Evolutionary conservation across 2,329 filamentous ascomycete species (phyloP).

Genomic region (Diatrype stigma): DNA sequence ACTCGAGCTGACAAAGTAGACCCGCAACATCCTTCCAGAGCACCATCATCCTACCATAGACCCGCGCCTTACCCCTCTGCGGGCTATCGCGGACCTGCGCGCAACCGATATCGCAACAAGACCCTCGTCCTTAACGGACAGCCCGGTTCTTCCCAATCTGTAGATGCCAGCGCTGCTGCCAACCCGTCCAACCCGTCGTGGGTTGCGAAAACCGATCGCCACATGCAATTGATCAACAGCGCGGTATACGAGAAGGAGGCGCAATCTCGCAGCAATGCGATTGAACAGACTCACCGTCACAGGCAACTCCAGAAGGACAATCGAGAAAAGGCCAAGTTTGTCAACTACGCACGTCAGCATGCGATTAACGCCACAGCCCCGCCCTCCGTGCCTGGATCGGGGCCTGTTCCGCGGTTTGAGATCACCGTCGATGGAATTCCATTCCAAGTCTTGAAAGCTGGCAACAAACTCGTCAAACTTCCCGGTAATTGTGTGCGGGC

Average conservation of each 20-base stretch:
- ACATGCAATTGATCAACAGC: conserved; percentile 79
- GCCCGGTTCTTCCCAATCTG: conserved; percentile 18
- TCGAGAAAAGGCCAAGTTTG: conserved; percentile 55
- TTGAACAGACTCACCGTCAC: conserved; percentile 63
- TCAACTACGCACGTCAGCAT: conserved; percentile 39
- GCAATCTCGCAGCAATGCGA: conserved; percentile 63
- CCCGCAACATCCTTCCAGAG: conserved; percentile 12
- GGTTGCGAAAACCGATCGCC: conserved; percentile 70
- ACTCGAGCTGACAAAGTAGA: conserved; percentile 6
- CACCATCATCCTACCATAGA: conserved; percentile 21
- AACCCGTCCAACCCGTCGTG: conserved; percentile 46
- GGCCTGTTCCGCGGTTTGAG: conserved; percentile 47
- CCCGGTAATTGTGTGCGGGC: conserved; percentile 52
- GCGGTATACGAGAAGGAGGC: conserved; percentile 72
- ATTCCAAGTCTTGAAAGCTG: conserved; percentile 70
- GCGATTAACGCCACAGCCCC: conserved; percentile 18
- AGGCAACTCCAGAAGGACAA: conserved; percentile 51
- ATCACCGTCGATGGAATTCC: conserved; percentile 67
- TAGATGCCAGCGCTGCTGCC: conserved; percentile 25
- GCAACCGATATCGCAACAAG: conserved; percentile 23
- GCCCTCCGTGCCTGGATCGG: conserved; percentile 26
- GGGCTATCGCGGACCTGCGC: conserved; percentile 15
- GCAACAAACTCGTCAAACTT: conserved; percentile 75
- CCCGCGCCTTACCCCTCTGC: conserved; percentile 24
- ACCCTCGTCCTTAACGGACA: conserved; percentile 29